phyloP scores from a whole-genome alignment of 2,329 filamentous ascomycete species.

The Ampelomyces quisqualis region DNA sequence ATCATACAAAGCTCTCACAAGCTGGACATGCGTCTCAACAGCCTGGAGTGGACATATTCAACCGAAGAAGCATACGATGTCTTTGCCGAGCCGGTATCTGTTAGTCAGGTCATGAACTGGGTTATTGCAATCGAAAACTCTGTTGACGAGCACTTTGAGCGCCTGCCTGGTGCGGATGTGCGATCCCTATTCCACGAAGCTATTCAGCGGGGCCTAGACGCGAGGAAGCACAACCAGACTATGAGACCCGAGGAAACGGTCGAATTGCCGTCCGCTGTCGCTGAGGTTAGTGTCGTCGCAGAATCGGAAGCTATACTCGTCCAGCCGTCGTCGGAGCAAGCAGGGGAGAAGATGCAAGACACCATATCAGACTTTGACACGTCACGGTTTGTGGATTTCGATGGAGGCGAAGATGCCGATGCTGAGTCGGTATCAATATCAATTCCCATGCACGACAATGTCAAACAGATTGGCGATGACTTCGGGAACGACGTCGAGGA shows the following conservation, averaged over 20 bases:
- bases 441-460: background rate
- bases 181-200: conserved; percentile 14
- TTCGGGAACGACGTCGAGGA: conserved; percentile 19
- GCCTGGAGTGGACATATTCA: conserved; percentile 20
- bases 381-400: conserved; percentile 3
- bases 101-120: conserved; percentile 17
- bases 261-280: fast-evolving
- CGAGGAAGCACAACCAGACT: background rate
- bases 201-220: conserved; percentile 12
- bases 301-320: background rate
- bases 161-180: conserved; percentile 8
- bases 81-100: conserved; percentile 6
- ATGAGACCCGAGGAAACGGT: background rate
- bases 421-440: background rate
- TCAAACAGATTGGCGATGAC: conserved; percentile 3
- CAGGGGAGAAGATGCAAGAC: background rate
- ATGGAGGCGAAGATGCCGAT: background rate
- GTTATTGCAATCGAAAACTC: conserved; percentile 14
- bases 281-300: background rate
- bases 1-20: conserved; percentile 14
- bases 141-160: conserved; percentile 11
- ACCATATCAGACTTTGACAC: conserved; percentile 5
- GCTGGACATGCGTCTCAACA: conserved; percentile 24
- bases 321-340: background rate
- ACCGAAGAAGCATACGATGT: conserved; percentile 9